A percentile compares a stretch with the other conserved stretches of the same genome.
These are phyloP conservation scores for Rhizopus sp. DNA, from an alignment of 371 early-diverging fungal species.

Conservation along the genomic window DNA sequence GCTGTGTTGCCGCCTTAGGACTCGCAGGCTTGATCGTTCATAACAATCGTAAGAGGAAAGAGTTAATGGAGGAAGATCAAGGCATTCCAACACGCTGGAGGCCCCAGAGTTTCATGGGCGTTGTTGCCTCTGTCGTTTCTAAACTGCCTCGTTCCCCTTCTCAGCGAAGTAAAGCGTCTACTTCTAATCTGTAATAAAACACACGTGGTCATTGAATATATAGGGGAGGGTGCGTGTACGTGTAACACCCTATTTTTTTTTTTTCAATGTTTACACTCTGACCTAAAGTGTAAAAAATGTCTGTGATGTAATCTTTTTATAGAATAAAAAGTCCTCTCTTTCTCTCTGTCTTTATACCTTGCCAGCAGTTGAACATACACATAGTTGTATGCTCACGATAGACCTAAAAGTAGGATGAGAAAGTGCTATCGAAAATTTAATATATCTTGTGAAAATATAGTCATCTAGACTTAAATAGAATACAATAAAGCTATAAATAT, in stretches of 20 bases:
- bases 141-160: constrained; percentile 52
- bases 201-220: background rate
- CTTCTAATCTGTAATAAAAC: background rate
- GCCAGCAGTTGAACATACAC: too few species aligned
- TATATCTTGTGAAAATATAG: too few species aligned
- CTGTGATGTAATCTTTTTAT: too few species aligned
- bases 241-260: background rate
- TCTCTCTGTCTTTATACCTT: too few species aligned
- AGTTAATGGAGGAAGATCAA: background rate
- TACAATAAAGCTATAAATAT: too few species aligned
- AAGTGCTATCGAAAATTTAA: too few species aligned
- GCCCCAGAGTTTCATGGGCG: constrained; percentile 52
- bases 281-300: too few species aligned
- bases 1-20: constrained; percentile 36
- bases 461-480: too few species aligned
- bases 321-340: too few species aligned
- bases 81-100: constrained; percentile 43
- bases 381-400: too few species aligned
- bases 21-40: constrained; percentile 34
- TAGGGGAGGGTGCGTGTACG: background rate
- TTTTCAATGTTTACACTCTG: background rate
- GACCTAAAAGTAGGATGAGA: too few species aligned
- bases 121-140: constrained; percentile 45
- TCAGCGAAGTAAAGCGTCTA: constrained; percentile 35
- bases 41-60: constrained; percentile 20